Evolutionary conservation across 768 basidiomycete species (phyloP).

Genomic region (Phaeolepiota aurea): DNA sequence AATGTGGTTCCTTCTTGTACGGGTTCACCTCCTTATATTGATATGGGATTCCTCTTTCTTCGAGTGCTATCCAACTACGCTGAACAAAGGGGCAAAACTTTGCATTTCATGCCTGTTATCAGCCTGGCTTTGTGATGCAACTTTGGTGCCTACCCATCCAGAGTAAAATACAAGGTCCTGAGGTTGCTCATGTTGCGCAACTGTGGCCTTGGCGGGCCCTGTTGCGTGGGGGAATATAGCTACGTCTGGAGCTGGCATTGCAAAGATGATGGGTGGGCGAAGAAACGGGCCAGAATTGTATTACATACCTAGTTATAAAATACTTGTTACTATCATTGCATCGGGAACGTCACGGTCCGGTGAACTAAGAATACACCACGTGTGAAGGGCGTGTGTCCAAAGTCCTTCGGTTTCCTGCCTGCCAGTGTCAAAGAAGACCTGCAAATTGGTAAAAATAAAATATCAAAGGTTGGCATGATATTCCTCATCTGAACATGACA

Average conservation of each 20-base stretch:
- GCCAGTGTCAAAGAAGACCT: too few relatives aligned
- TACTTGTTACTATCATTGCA: too few relatives aligned
- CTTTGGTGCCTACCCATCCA: slow-evolving; percentile 38
- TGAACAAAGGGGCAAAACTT: slow-evolving; percentile 56
- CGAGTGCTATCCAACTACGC: slow-evolving; percentile 57
- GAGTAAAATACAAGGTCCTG: slow-evolving; percentile 53
- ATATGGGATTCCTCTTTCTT: slow-evolving; percentile 60
- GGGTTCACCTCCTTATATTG: slow-evolving; percentile 64
- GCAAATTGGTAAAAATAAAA: too few relatives aligned
- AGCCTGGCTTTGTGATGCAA: background rate
- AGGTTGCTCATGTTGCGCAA: slow-evolving; percentile 39
- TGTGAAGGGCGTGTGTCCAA: too few relatives aligned
- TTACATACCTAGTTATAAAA: too few relatives aligned
- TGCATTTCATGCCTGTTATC: slow-evolving; percentile 5
- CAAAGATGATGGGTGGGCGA: background rate
- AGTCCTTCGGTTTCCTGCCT: too few relatives aligned
- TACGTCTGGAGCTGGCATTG: slow-evolving; percentile 37
- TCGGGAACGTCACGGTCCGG: too few relatives aligned
- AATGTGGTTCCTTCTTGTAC: slow-evolving; percentile 58
- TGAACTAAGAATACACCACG: too few relatives aligned
- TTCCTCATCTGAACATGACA: too few relatives aligned
- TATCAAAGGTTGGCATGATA: too few relatives aligned
- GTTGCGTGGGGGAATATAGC: slow-evolving; percentile 55
- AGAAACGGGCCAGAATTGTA: too few relatives aligned
- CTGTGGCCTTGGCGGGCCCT: slow-evolving; percentile 41